A percentile compares a stretch with the other conserved stretches of the same genome.
Evolutionary conservation across 2,329 filamentous ascomycete genomes (phyloP).

Genomic region (Aspergillus quadrilineatus): DNA sequence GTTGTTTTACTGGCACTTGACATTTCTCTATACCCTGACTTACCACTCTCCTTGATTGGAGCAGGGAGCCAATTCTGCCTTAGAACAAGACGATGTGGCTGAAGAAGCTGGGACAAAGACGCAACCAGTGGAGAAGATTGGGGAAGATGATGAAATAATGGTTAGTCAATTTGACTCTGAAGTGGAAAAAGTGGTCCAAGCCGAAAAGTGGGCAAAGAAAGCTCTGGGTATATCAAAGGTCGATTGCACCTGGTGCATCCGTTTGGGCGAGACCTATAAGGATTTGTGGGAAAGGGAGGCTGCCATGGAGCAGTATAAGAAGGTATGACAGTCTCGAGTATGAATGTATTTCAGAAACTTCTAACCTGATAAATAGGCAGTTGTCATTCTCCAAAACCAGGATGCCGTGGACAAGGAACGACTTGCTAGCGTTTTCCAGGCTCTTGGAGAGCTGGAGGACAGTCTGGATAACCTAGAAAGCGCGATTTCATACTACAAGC

Average conservation of each 20-base stretch:
- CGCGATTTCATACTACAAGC: no score
- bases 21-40: background rate
- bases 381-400: background rate
- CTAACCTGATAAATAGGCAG: background rate
- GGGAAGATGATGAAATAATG: background rate
- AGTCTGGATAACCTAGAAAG: no score
- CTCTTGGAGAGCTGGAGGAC: no score
- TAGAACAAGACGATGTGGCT: background rate
- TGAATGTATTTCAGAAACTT: background rate
- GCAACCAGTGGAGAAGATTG: background rate
- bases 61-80: background rate
- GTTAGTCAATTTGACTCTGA: background rate
- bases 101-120: background rate
- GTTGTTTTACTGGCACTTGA: background rate
- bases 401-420: background rate
- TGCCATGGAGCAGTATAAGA: conserved; percentile 1
- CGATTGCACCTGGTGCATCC: background rate
- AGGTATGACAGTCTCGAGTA: background rate
- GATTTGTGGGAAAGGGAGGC: background rate
- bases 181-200: background rate
- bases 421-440: no score
- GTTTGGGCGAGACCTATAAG: background rate
- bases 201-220: background rate
- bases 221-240: background rate
- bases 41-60: background rate